Base-by-base conservation (phyloP, 257 asterid genomes). In the Catharanthus roseus region DNA sequence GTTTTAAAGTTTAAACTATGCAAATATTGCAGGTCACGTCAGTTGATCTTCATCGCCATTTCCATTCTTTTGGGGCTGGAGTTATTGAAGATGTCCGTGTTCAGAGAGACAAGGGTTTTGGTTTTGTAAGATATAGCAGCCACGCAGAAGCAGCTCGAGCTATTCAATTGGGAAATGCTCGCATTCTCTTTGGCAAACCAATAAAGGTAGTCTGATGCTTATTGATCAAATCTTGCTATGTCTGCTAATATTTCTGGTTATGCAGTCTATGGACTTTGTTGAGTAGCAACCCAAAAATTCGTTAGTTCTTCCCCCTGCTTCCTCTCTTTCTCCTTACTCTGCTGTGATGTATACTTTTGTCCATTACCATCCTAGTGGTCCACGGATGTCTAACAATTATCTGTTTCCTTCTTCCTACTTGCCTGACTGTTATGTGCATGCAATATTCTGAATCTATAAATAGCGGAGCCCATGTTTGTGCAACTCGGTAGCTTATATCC, bases 101-200 rank as follows among this genome's bases (percentile, higher is more conserved):
- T 69, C 97, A 91, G 67, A 77, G 91, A 69, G 96, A 89, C 85
- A 91, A 87, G 85, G 96, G 97, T 45, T 91, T 91, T 77, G 97
- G 97, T 24, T 91, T 91, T 74, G 79, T 91, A 42, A 77, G 97
- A 77, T 91, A 86, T 82, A 87, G 88, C 83, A 89, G 41, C 77
- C 97, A 91, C 71, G 91, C 85, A 69, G 97, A 89, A 80, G 95
- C 97, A 67, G 96, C 95, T 72, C 90, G 79, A 39, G 97, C 95
- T 62, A 91, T 91, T 78, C 96, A 86, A 75, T 70, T 86, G 75
- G 97, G 97, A 63, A 89, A 89, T 77, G 88, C 95, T 5, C 82
- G 83, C 2, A 72, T 84, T 64, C 84, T 89, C 66, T 84, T 70
- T 67, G 91, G 91, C 74, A 87, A 86, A 78, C 83, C 89, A 6